Base-by-base conservation (phyloP, 176 grass and related monocot species). In the Bromus sterilis region DNA sequence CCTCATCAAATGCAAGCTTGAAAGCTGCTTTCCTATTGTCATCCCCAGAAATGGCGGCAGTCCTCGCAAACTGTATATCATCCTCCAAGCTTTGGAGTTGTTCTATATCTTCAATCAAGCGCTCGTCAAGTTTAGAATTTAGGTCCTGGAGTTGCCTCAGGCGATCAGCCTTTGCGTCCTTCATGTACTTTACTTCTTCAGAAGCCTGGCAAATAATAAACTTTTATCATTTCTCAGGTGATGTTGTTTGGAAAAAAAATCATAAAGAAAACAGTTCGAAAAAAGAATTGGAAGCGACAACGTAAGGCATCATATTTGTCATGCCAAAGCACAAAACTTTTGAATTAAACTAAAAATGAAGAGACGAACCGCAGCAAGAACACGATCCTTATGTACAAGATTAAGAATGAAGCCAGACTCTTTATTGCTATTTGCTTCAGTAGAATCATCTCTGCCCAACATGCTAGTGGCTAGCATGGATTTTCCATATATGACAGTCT, bases 81-180 rank as follows among this genome's bases (percentile, higher is more conserved):
- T 95, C 92, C 84, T 98, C 92, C 82, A 94, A 91, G 41, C 64
- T 91, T 30, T 91, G 90, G 69, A 83, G 46, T 74, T 95, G 92
- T 81, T 95, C 86, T 56, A 69, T 36, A 34, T 87, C 84, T 86
- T 92, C 75, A 83, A 95, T 66, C 39, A 61, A 91, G 14, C 86
- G 78, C 82, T 93, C 90, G 66, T 92, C 87, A 75, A 91, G 78
- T 80, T 98, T 98, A 83, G 80, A 78, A 86, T 63, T 75, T 61
- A 98, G 88, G 64, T 98, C 92, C 79, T 95, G 88, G n/a, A 98
- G 82, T 85, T 95, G 92, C 79, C 80, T 94, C 75, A 98, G 39
- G 66, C 82, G 90, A 79, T 98, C 95, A 85, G 67, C 73, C 75
- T 89, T 93, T 53, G 85, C 86, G 78, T 79, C 84, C 59, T 88